Base-by-base conservation (phyloP, 78 protist genomes). In the Polysphondylium violaceum region DNA sequence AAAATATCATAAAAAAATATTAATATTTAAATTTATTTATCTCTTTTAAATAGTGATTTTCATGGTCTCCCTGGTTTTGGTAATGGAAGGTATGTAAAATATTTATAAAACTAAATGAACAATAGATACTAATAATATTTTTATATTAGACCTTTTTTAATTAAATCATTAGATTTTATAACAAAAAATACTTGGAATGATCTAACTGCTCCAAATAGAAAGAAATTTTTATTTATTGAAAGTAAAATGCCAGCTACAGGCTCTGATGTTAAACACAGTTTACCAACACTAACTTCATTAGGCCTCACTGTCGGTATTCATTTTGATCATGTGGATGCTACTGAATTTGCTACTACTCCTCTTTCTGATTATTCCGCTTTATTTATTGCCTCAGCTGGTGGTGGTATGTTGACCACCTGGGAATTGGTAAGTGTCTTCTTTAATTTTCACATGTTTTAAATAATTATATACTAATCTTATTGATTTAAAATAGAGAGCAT, bases 371-470 rank as follows among this genome's bases (percentile, higher is more conserved):
- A 64, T 38, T 36, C 51, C 4, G 73, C 73, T 38, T n/a, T 64
- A 6, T 41, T 64, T 14, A 38, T 64, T 64, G 73, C 73, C 1
- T 64, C 73, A 38, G 73, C 73, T 3, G 73, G 73, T 64, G 73
- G 73, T 64, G 73, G 73, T 64, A 8, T 64, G 8, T 38, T 64
- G 2, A 64, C 73, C 8, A 64, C 73, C 17, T 36, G 73, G n/a
- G 73, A 64, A 38, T 38, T 64, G 29, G n/a, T n/a, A n/a, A n/a
- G n/a, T n/a, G n/a, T n/a, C n/a, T n/a, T n/a, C n/a, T n/a, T n/a
- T n/a, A n/a, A n/a, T n/a, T n/a, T n/a, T n/a, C n/a, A n/a, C n/a
- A n/a, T n/a, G n/a, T n/a, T n/a, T n/a, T n/a, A n/a, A n/a, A n/a
- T n/a, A n/a, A n/a, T n/a, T n/a, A n/a, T n/a, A n/a, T n/a, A n/a